Evolutionary conservation across 352 stramenopile species (phyloP), one percentile per base, ranked within the genome.

Genomic region (Globisporangium lucens): DNA sequence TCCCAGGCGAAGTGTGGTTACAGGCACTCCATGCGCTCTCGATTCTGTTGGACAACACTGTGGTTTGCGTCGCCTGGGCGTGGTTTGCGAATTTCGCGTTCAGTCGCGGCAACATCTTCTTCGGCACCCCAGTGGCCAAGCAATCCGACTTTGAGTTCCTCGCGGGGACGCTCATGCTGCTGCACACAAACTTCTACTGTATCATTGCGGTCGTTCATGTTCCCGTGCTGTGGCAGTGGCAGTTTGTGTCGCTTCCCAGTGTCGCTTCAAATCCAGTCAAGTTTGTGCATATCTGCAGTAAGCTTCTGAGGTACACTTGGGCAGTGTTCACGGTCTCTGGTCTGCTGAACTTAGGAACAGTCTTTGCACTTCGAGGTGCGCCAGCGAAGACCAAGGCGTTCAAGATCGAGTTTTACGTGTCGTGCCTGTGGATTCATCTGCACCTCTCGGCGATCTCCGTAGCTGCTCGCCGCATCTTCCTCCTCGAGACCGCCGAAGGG

Each of bases 111-210:
- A 77, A 79, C 57, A 20, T 67, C 2, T 77, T 79, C 29, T 55
- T 70, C 3, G 52, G 69, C 20, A 62, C 53, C 13, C 67, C 69
- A 3, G 68, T 63, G 2, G 59, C 53, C 20, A 53, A 80, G 2
- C 74, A 83, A 30, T 73, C 76, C 6, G 55, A 69, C 4, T 46
- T 36, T 2, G 69, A 72, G 55, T 79, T 83, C 24, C 51, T 69
- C 5, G 67, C 72, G 30, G 70, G 70, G 2, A 24, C 47, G 9
- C 30, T 47, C 13, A 43, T 59, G 2, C n/a, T 69, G 12, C 2
- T 43, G 20, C 56, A 56, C 0, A 38, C 53, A 46, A 46, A 46
- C 38, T 46, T 55, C 20, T 55, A 55, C 47, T n/a, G 47, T n/a
- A 24, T 55, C 20, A 55, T 55, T 13, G 2, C 12, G 5, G 17